phyloP scores from a whole-genome alignment of 768 basidiomycete species.

The Pleurotus sapidus region DNA sequence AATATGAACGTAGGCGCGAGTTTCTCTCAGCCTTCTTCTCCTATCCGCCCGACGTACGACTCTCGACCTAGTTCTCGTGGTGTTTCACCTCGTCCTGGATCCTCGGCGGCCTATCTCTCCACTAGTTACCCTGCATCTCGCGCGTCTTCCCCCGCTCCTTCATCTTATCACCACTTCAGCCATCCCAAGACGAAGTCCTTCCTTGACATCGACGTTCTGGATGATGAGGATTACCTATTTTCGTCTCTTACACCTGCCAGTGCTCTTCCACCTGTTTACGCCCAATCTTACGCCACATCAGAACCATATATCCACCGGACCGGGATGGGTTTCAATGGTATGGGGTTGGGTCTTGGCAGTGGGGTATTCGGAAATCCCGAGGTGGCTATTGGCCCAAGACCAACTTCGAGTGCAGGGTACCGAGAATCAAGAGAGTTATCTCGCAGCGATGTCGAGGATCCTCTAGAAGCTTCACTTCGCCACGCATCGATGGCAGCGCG shows the following conservation, averaged over 20 bases:
- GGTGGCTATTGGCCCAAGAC: not conserved
- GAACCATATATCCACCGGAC: not conserved
- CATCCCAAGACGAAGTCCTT: constrained; percentile 3
- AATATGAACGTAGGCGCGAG: constrained; percentile 22
- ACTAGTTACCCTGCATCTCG: constrained; percentile 1
- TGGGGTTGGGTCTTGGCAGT: not conserved
- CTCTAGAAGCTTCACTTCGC: not conserved
- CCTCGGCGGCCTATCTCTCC: not conserved
- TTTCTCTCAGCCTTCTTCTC: constrained; percentile 3
- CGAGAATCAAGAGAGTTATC: not conserved
- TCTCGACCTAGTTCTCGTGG: constrained; percentile 1
- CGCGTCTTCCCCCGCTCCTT: constrained; percentile 5
- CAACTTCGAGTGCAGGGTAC: constrained; percentile 2
- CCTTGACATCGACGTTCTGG: constrained; percentile 3
- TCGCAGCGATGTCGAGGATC: not conserved
- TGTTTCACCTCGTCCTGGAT: not conserved
- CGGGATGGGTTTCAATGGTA: constrained; percentile 2
- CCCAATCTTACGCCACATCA: not conserved
- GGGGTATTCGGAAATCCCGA: constrained; percentile 5
- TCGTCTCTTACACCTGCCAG: constrained; percentile 3
- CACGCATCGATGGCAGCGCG: not conserved
- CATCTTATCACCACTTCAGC: not conserved
- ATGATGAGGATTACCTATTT: constrained; percentile 5
- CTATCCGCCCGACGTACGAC: not conserved
- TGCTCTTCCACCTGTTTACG: not conserved